These are phyloP conservation scores for Pyrenochaeta sp. DNA, from an alignment of 2,329 filamentous ascomycete species.

Conservation along the genomic window DNA sequence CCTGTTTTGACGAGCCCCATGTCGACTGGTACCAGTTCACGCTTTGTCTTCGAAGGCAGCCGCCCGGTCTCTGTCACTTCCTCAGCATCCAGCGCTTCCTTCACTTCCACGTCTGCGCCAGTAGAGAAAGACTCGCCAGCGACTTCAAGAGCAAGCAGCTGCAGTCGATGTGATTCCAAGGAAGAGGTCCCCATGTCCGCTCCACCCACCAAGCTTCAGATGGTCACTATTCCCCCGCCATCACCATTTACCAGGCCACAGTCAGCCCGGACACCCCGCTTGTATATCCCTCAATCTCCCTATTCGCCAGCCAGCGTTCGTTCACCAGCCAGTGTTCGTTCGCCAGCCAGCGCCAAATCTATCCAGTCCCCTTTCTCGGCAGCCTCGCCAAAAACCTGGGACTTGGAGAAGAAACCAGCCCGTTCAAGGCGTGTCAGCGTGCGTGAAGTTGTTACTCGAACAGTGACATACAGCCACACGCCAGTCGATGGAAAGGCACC, in stretches of 20 bases:
- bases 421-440: conserved; percentile 71
- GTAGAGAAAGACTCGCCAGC: conserved; percentile 42
- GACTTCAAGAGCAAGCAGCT: conserved; percentile 49
- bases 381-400: conserved; percentile 81
- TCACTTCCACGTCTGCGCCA: conserved; percentile 44
- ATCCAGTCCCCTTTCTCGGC: conserved; percentile 75
- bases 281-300: conserved; percentile 81
- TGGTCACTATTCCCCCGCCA: conserved; percentile 67
- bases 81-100: conserved; percentile 44
- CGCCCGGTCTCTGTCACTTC: conserved; percentile 49
- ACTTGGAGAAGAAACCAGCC: conserved; percentile 70
- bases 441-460: conserved; percentile 90
- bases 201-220: conserved; percentile 54
- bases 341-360: conserved; percentile 68
- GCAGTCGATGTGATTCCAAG: conserved; percentile 45
- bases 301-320: conserved; percentile 67
- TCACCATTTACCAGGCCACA: conserved; percentile 69
- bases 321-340: conserved; percentile 74
- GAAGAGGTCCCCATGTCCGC: conserved; percentile 52
- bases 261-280: conserved; percentile 66
- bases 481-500: conserved; percentile 48
- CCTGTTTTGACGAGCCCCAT: conserved; percentile 73
- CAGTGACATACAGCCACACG: conserved; percentile 81
- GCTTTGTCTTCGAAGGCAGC: conserved; percentile 57
- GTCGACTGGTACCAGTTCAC: conserved; percentile 63